Base-by-base conservation (phyloP, 75 land plant species). In the Ceratopteris richardii region DNA sequence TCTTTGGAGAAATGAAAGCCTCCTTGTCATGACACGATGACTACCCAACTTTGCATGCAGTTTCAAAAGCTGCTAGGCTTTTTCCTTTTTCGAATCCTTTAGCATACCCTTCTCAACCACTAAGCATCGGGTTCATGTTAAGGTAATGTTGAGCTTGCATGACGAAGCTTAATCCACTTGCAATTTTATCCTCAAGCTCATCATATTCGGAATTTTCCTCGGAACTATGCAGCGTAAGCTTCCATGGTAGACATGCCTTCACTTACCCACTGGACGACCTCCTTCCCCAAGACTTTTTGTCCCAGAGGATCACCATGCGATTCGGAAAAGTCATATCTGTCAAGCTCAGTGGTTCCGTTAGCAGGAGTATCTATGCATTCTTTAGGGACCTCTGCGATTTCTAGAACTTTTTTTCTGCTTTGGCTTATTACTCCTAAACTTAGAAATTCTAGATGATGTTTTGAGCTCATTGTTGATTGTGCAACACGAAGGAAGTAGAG, bases 61-160 rank as follows among this genome's bases (percentile, higher is more conserved):
- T 81, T 89, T 89, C 24, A 89, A 72, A 26, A 83, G 68, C 67
- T 76, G 77, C 95, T 91, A 89, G 4, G 90, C 74, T 47, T 77
- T 65, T 13, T 87, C 75, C 44, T 64, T 50, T 56, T 72, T 56
- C 95, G 91, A 89, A 37, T 80, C 70, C 5, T 63, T 40, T 22
- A 86, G 13, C 26, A 57, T 23, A 12, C 78, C 74, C 28, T 71
- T 47, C 50, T 52, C 58, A 52, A 22, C 85, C 86, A 42, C 59
- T 64, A 9, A 90, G 94, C 77, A 87, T 84, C 36, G 93, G 88
- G 13, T 69, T 63, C 22, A 71, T 76, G 27, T 67, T 62, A 46
- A 88, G 63, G 50, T 80, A 89, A 6, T 70, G 86, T 71, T 85
- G 90, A 10, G 86, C 85, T 43, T 77, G 78, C 46, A 77, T 71